A percentile compares a stretch with the other conserved stretches of the same genome.
phyloP scores from a whole-genome alignment of 345 rosid genomes.

The Mallotus nudiflorus region DNA sequence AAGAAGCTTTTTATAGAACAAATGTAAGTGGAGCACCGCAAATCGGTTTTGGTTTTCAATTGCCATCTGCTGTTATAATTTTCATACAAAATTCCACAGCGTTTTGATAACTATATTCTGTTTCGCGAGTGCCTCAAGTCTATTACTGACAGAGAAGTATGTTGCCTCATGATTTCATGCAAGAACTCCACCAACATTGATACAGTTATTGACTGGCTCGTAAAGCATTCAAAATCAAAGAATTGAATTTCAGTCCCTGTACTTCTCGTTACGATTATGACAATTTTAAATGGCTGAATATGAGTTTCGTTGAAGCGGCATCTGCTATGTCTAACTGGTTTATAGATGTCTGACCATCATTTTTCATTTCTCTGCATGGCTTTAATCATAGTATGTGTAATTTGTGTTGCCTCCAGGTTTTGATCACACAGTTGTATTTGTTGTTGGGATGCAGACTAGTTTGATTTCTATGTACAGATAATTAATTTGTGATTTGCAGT shows the following conservation, averaged over 20 bases:
- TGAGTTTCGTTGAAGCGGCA: conserved; percentile 15
- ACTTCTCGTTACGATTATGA: conserved; percentile 6
- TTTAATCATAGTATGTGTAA: not conserved
- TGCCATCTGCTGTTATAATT: too few relatives aligned
- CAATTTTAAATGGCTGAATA: not conserved
- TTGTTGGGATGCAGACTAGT: conserved; percentile 12
- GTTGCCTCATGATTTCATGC: conserved; percentile 75
- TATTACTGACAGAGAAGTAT: conserved; percentile 59
- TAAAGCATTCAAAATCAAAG: conserved; percentile 70
- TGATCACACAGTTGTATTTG: conserved; percentile 14
- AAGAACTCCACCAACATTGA: conserved; percentile 74
- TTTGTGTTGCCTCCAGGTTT: conserved; percentile 16
- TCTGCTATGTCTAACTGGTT: conserved; percentile 11
- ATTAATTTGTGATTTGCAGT: conserved; percentile 20
- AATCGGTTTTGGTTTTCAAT: too few relatives aligned
- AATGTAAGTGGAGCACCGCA: conserved; percentile 49
- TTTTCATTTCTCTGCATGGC: conserved; percentile 10
- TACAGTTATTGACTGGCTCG: conserved; percentile 68
- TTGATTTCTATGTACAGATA: conserved; percentile 37
- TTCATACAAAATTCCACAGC: too few relatives aligned
- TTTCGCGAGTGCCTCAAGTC: conserved; percentile 55
- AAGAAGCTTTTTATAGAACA: conserved; percentile 50
- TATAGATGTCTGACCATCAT: conserved; percentile 18
- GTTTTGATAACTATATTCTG: not conserved
- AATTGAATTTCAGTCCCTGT: conserved; percentile 33